Conservation (phyloP, 768 basidiomycete genomes). For the Russula sp. region DNA sequence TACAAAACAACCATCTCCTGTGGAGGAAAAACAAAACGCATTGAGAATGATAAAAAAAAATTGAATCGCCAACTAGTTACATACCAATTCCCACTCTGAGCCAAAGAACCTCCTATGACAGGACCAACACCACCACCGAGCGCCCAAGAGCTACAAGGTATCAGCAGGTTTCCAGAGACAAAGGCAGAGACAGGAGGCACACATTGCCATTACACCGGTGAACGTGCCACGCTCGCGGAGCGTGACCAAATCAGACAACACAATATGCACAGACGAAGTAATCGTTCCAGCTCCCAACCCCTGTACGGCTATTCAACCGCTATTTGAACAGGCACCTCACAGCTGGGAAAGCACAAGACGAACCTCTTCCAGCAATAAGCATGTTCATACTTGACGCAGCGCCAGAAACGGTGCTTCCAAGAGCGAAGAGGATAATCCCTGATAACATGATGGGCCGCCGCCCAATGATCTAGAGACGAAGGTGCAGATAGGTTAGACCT, state of each 20-base stretch:
- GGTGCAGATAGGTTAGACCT: neutral
- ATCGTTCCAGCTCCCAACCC: conserved; percentile 37
- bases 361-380: conserved; percentile 37
- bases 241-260: conserved; percentile 40
- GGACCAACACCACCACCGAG: conserved; percentile 35
- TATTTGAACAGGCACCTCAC: neutral
- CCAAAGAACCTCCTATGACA: conserved; percentile 34
- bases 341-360: neutral
- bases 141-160: conserved; percentile 31
- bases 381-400: conserved; percentile 36
- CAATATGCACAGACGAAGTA: conserved; percentile 34
- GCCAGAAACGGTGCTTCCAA: conserved; percentile 39
- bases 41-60: neutral
- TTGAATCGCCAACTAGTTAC: neutral
- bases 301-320: conserved; percentile 29
- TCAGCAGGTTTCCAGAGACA: neutral
- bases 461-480: conserved; percentile 32
- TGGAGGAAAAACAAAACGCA: neutral
- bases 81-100: conserved; percentile 26
- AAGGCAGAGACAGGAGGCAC: conserved; percentile 1
- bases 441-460: conserved; percentile 33
- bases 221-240: conserved; percentile 38
- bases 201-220: conserved; percentile 36
- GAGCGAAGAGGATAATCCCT: conserved; percentile 32
- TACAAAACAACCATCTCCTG: conserved; percentile 32